phyloP scores from a whole-genome alignment of 2,329 filamentous ascomycete genomes.

The Hymenotorrendiella dingleyae region DNA sequence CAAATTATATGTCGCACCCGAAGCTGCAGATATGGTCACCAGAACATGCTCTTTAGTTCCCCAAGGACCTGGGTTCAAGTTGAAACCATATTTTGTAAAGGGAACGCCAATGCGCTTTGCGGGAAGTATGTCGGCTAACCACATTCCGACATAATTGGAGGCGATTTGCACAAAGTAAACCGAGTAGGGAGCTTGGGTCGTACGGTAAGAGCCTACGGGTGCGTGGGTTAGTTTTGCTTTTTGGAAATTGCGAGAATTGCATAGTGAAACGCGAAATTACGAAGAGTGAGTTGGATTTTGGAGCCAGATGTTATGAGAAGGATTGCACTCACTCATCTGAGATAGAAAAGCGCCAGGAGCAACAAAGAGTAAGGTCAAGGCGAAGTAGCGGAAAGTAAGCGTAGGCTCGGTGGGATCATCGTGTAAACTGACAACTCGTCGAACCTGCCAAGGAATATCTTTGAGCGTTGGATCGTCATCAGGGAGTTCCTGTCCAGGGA shows the following conservation, averaged over 20 bases:
- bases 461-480: constrained; percentile 45
- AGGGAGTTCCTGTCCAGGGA: no score
- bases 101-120: constrained; percentile 39
- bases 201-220: constrained; percentile 37
- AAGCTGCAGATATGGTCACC: constrained; percentile 42
- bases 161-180: constrained; percentile 54
- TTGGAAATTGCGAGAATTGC: no score
- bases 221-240: neutral
- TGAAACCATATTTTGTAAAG: constrained; percentile 37
- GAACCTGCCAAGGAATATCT: constrained; percentile 49
- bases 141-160: constrained; percentile 41
- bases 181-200: constrained; percentile 47
- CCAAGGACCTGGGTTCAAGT: constrained; percentile 27
- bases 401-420: constrained; percentile 51
- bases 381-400: constrained; percentile 54
- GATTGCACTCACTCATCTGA: constrained; percentile 45
- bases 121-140: constrained; percentile 39
- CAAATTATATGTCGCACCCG: constrained; percentile 46
- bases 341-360: constrained; percentile 52
- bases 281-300: no score
- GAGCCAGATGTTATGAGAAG: no score
- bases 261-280: no score
- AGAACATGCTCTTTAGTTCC: constrained; percentile 28
- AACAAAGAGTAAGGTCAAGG: constrained; percentile 49
- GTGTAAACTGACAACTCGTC: constrained; percentile 49